Evolutionary conservation across 2,329 filamentous ascomycete species (phyloP).

Genomic region (Arthrobotrys sinensis): DNA sequence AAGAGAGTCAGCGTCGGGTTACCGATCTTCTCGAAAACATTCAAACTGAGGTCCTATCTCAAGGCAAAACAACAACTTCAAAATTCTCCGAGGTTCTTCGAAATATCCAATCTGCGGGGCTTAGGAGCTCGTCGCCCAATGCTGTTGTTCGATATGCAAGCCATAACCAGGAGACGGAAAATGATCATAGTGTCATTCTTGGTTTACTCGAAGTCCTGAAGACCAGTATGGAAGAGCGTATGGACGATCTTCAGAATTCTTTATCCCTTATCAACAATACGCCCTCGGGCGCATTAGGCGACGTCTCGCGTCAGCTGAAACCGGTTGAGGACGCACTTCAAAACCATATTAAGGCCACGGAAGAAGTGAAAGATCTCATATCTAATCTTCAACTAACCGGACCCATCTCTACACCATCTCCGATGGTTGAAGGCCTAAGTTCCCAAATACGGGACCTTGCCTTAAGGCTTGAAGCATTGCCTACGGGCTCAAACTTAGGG

Average conservation of each 20-base stretch:
- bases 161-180: constrained; percentile 29
- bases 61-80: constrained; percentile 53
- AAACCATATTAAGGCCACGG: constrained; percentile 34
- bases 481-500: background rate
- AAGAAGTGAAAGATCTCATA: constrained; percentile 51
- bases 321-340: constrained; percentile 48
- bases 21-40: constrained; percentile 76
- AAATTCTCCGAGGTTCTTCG: constrained; percentile 54
- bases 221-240: constrained; percentile 56
- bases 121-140: constrained; percentile 34
- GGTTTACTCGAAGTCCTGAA: constrained; percentile 52
- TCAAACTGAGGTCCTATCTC: constrained; percentile 70
- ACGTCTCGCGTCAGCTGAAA: constrained; percentile 28
- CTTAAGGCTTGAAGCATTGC: constrained; percentile 30
- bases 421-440: constrained; percentile 23
- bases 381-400: constrained; percentile 27
- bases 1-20: constrained; percentile 88
- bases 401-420: background rate
- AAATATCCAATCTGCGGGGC: constrained; percentile 55
- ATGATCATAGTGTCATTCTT: constrained; percentile 48
- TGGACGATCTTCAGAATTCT: constrained; percentile 59
- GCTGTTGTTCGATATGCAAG: constrained; percentile 38
- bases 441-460: constrained; percentile 34
- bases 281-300: background rate
- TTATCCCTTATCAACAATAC: constrained; percentile 52